Percentiles rank a stretch among this genome's conserved stretches.
Conservation (phyloP, 352 stramenopile genomes). For the Globisporangium abappressorium region DNA sequence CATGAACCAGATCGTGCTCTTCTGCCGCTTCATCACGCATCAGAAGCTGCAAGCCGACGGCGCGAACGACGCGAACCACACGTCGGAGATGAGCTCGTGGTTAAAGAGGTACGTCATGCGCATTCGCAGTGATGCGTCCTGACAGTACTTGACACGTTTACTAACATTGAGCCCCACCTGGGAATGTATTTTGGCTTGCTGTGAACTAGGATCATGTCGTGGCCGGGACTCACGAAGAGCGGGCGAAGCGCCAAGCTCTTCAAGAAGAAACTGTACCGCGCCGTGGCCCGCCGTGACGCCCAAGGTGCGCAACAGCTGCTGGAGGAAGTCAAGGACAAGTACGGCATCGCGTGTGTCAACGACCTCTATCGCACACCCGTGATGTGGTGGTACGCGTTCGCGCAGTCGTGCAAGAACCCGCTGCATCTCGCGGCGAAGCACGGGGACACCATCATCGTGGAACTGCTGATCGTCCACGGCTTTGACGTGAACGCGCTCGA, state of each 20-base stretch:
- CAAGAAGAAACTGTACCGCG: slow-evolving; percentile 64
- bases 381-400: slow-evolving; percentile 66
- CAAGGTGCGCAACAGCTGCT: slow-evolving; percentile 42
- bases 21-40: slow-evolving; percentile 72
- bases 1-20: slow-evolving; percentile 61
- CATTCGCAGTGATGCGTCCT: not conserved
- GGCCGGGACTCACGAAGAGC: slow-evolving; percentile 28
- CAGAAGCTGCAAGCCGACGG: slow-evolving; percentile 71
- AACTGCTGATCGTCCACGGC: slow-evolving; percentile 46
- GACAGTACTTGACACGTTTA: not conserved
- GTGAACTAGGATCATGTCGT: slow-evolving; percentile 28
- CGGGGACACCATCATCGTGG: slow-evolving; percentile 54
- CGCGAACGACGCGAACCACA: slow-evolving; percentile 63
- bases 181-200: not conserved
- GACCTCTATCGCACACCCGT: slow-evolving; percentile 46
- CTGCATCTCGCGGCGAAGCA: slow-evolving; percentile 66
- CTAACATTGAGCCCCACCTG: not conserved
- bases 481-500: slow-evolving; percentile 71
- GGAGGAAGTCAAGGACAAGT: slow-evolving; percentile 26
- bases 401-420: slow-evolving; percentile 68
- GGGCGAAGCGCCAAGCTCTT: slow-evolving; percentile 38
- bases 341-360: slow-evolving; percentile 31
- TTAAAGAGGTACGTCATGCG: slow-evolving; percentile 20
- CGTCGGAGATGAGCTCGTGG: slow-evolving; percentile 49
- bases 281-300: slow-evolving; percentile 49